phyloP scores from a whole-genome alignment of 1,284 basidiomycete species.

The Naganishia sp. region DNA sequence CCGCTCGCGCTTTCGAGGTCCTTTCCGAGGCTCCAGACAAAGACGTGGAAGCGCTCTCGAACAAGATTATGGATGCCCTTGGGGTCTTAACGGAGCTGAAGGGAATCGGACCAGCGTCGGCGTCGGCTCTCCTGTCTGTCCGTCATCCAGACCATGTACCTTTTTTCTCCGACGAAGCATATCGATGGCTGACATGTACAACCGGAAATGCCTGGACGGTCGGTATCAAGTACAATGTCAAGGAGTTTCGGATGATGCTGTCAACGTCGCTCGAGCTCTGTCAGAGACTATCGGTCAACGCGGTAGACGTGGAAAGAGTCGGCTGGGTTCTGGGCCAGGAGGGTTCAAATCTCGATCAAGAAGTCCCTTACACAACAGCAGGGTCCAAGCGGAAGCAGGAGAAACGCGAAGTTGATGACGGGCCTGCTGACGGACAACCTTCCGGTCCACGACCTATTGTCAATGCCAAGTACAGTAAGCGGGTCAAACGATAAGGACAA shows the following conservation, averaged over 20 bases:
- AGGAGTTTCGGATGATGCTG: constrained; percentile 19
- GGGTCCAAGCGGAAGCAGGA: constrained; percentile 19
- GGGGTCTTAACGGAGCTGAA: constrained; percentile 18
- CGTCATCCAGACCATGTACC: constrained; percentile 27
- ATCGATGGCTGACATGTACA: constrained; percentile 14
- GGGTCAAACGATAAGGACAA: background rate
- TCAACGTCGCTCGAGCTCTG: background rate
- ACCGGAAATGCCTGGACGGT: constrained; percentile 17
- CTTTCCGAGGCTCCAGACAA: background rate
- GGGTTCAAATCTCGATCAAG: constrained; percentile 13
- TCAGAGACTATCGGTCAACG: constrained; percentile 13
- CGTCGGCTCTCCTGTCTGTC: constrained; percentile 29
- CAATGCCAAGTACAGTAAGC: background rate
- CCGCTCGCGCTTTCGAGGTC: constrained; percentile 5
- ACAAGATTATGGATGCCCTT: constrained; percentile 6
- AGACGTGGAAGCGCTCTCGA: background rate
- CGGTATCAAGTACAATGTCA: constrained; percentile 29
- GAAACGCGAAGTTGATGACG: background rate
- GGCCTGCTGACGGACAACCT: background rate
- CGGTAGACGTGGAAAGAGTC: constrained; percentile 21
- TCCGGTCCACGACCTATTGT: background rate
- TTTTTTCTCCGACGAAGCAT: constrained; percentile 35
- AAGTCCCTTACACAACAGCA: background rate
- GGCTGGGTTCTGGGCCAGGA: constrained; percentile 27
- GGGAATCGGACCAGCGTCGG: constrained; percentile 35